Percentiles rank a stretch among this genome's conserved stretches.
Conservation (phyloP, 371 early-diverging fungal species). For the Batrachochytrium dendrobatidis region DNA sequence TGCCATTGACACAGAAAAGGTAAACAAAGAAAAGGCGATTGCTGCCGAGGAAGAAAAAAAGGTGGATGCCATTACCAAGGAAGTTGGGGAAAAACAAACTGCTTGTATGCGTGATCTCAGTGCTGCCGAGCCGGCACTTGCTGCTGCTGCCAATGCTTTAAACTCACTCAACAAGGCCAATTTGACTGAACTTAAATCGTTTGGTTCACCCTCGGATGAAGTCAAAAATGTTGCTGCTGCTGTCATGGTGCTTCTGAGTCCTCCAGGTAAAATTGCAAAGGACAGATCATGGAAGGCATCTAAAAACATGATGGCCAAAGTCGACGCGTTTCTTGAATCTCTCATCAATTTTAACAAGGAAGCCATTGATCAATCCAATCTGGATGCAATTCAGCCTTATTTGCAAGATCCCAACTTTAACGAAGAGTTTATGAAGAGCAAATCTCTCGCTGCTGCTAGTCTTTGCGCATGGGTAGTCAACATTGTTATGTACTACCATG, state of each 20-base stretch:
- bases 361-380: constrained; percentile 43
- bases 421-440: constrained; percentile 50
- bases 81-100: constrained; percentile 47
- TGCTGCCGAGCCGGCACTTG: constrained; percentile 58
- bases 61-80: constrained; percentile 51
- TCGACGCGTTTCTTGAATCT: constrained; percentile 50
- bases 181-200: constrained; percentile 58
- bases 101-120: constrained; percentile 46
- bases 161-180: constrained; percentile 58
- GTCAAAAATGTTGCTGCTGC: constrained; percentile 48
- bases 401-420: constrained; percentile 54
- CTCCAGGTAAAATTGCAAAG: constrained; percentile 56
- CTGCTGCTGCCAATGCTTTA: constrained; percentile 48
- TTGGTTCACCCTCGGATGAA: constrained; percentile 54
- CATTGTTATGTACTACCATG: constrained; percentile 51
- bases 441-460: constrained; percentile 55
- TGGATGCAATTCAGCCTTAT: constrained; percentile 53
- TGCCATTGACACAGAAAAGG: constrained; percentile 54
- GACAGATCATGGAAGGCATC: constrained; percentile 56
- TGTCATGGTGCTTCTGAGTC: constrained; percentile 53
- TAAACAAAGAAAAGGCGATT: constrained; percentile 58
- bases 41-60: constrained; percentile 57
- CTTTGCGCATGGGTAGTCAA: constrained; percentile 57
- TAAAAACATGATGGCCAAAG: constrained; percentile 64
- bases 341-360: constrained; percentile 57